Percentiles rank a stretch among this genome's conserved stretches.
phyloP scores from a whole-genome alignment of 2,329 filamentous ascomycete species.

The Diaporthe helianthi region DNA sequence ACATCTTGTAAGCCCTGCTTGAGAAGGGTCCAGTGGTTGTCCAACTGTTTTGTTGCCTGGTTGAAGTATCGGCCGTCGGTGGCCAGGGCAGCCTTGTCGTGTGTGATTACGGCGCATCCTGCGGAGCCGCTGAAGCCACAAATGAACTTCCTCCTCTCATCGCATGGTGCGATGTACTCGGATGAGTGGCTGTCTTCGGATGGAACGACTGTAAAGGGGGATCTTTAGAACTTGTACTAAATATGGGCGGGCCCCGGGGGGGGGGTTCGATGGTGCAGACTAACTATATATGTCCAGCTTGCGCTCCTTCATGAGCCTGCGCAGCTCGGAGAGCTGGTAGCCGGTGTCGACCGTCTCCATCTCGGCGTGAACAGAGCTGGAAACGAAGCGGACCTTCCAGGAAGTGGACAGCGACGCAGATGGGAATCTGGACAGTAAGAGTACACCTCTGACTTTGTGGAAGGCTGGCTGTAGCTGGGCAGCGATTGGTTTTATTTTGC shows the following conservation, averaged over 20 bases:
- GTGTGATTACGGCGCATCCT: constrained; percentile 87
- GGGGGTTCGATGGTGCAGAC: constrained; percentile 39
- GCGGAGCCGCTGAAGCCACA: constrained; percentile 95
- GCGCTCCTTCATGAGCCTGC: constrained; percentile 85
- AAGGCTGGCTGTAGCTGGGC: not conserved
- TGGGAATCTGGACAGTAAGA: not conserved
- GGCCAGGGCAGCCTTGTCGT: constrained; percentile 84
- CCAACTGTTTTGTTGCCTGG: constrained; percentile 89
- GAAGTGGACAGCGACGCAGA: not conserved
- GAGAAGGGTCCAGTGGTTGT: constrained; percentile 87
- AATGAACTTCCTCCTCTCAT: constrained; percentile 89
- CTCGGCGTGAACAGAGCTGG: constrained; percentile 18
- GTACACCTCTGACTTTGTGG: constrained; percentile 3
- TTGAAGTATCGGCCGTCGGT: constrained; percentile 99
- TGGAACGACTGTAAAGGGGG: constrained; percentile 73
- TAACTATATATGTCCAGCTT: constrained; percentile 93
- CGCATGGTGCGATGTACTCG: constrained; percentile 97
- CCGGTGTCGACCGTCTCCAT: constrained; percentile 86
- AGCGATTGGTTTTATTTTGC: constrained; percentile 8
- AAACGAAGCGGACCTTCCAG: constrained; percentile 15
- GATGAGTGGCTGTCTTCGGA: constrained; percentile 98
- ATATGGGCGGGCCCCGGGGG: constrained; percentile 32
- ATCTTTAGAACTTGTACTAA: constrained; percentile 46
- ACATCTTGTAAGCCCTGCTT: constrained; percentile 95
- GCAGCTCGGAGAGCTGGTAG: constrained; percentile 75